Percentiles rank a stretch among this genome's conserved stretches.
phyloP scores from a whole-genome alignment of 83 land plant genomes.

The Picea abies region DNA sequence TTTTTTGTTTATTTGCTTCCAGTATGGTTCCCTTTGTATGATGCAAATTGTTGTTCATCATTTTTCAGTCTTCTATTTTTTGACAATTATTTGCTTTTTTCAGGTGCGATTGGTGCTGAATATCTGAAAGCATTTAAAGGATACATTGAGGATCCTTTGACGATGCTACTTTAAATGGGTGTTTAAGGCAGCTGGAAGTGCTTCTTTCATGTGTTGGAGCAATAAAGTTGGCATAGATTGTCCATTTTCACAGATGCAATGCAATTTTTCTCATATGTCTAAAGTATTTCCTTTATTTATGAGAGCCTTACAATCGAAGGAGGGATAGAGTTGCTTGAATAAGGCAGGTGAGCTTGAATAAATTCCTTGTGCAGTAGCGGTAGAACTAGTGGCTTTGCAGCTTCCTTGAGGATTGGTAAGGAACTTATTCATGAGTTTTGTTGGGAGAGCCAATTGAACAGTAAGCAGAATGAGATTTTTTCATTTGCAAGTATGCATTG shows the following conservation, averaged over 20 bases:
- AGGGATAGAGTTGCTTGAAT: neutral
- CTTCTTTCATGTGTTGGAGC: conserved; percentile 2
- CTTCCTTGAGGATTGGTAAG: neutral
- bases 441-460: neutral
- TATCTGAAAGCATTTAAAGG: conserved; percentile 96
- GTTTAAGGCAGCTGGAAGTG: conserved; percentile 17
- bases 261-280: neutral
- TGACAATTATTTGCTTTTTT: conserved; percentile 13
- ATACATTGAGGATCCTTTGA: conserved; percentile 91
- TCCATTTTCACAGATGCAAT: neutral
- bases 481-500: no score
- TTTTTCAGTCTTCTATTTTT: neutral
- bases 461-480: no score
- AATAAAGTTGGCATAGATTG: neutral
- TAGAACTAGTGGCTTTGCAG: neutral
- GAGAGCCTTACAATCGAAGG: neutral
- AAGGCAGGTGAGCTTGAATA: neutral
- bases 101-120: conserved; percentile 98
- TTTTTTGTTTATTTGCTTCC: neutral
- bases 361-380: neutral
- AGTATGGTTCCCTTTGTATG: neutral
- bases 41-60: neutral
- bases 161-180: conserved; percentile 75
- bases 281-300: neutral
- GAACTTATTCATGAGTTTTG: conserved; percentile 6